Conservation (phyloP, 106 monocot species). For the Acorus gramineus region DNA sequence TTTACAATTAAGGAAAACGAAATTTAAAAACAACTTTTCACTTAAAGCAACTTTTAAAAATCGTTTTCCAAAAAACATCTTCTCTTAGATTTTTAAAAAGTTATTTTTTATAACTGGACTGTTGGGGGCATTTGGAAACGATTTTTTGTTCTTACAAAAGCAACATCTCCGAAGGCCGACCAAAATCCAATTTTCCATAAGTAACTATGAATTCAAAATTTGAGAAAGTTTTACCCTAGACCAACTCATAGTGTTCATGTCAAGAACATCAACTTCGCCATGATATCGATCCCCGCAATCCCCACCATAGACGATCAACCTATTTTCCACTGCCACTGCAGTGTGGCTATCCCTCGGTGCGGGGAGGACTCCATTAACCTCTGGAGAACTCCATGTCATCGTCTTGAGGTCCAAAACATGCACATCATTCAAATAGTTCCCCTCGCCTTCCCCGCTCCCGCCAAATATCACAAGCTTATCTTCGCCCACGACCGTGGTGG, state of each 20-base stretch:
- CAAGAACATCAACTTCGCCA: conserved; percentile 82
- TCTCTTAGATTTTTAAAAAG: no score
- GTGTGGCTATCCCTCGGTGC: conserved; percentile 83
- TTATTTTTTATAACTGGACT: no score
- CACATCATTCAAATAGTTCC: conserved; percentile 84
- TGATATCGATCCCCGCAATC: conserved; percentile 88
- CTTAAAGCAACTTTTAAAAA: no score
- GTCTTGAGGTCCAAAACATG: conserved; percentile 66
- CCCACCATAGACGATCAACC: conserved; percentile 68
- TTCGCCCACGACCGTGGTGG: conserved; percentile 42
- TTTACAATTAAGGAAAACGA: no score
- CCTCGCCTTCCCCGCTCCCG: conserved; percentile 84
- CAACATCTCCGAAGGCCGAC: background rate
- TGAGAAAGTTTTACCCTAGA: conserved; percentile 43
- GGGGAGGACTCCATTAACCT: conserved; percentile 52
- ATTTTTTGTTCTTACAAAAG: no score
- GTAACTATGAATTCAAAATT: background rate
- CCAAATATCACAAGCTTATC: conserved; percentile 69
- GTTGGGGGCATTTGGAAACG: no score
- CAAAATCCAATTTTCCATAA: background rate
- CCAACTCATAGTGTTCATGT: conserved; percentile 65
- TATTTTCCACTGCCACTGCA: conserved; percentile 59
- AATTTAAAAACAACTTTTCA: no score
- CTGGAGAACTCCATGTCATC: conserved; percentile 74
- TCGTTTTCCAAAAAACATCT: no score